These are phyloP conservation scores for Talaromyces atroroseus DNA, from an alignment of 2,329 filamentous ascomycete species.

Conservation along the genomic window DNA sequence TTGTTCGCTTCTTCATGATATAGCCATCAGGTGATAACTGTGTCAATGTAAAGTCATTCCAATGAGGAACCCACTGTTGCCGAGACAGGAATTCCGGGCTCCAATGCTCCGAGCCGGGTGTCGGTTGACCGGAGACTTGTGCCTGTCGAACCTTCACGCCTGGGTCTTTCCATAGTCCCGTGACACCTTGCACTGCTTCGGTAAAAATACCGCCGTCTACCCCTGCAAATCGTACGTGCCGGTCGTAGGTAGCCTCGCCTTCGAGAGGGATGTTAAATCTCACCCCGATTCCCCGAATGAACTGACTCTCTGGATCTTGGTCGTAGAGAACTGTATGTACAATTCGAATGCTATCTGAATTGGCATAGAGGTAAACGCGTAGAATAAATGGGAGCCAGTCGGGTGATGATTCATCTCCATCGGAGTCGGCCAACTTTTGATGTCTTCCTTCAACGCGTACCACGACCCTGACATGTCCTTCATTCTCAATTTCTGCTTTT, in stretches of 20 bases:
- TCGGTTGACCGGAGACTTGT: constrained; percentile 46
- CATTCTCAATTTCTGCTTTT: constrained; percentile 45
- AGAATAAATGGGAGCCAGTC: constrained; percentile 51
- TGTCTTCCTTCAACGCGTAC: constrained; percentile 44
- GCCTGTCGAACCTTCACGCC: constrained; percentile 44
- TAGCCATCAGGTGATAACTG: constrained; percentile 59
- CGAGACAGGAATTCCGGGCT: constrained; percentile 41
- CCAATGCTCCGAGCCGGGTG: constrained; percentile 45
- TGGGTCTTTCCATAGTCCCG: constrained; percentile 54
- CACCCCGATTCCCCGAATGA: constrained; percentile 52
- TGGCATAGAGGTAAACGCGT: constrained; percentile 55
- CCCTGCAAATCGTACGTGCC: constrained; percentile 54
- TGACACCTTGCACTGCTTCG: constrained; percentile 57
- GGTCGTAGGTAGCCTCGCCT: constrained; percentile 51
- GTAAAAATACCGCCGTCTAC: constrained; percentile 51
- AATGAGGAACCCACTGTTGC: constrained; percentile 54
- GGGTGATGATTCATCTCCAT: constrained; percentile 41
- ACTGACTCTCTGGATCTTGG: constrained; percentile 44
- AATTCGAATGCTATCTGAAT: constrained; percentile 51
- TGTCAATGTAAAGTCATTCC: constrained; percentile 53
- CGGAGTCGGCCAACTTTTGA: constrained; percentile 23
- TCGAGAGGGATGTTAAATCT: constrained; percentile 52
- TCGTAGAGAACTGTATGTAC: constrained; percentile 56
- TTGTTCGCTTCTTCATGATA: constrained; percentile 56
- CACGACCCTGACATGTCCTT: constrained; percentile 41